Conservation (phyloP, 2,329 filamentous ascomycete species). For the Fusarium xylarioides region DNA sequence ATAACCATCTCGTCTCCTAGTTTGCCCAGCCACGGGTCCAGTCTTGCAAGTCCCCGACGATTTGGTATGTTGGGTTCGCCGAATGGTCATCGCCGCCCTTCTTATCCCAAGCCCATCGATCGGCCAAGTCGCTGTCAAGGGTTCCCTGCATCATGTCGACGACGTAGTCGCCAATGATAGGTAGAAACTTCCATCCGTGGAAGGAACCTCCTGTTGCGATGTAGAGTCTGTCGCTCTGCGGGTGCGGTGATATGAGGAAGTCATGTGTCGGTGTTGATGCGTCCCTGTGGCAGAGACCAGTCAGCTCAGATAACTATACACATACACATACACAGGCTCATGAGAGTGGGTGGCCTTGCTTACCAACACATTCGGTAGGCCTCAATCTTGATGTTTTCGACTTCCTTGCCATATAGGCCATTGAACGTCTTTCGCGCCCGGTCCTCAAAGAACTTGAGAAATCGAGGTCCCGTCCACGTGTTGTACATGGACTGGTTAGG, state of each 20-base stretch:
- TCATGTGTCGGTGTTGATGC: conserved; percentile 69
- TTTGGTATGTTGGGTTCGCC: conserved; percentile 54
- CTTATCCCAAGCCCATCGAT: conserved; percentile 59
- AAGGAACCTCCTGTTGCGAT: conserved; percentile 71
- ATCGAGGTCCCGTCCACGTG: conserved; percentile 51
- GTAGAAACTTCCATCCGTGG: conserved; percentile 72
- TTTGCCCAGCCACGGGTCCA: conserved; percentile 47
- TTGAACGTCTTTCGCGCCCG: conserved; percentile 51
- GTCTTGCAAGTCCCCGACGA: conserved; percentile 53
- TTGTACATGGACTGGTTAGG: conserved; percentile 55
- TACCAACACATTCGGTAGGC: conserved; percentile 59
- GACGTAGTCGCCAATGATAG: conserved; percentile 68
- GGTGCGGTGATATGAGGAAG: conserved; percentile 65
- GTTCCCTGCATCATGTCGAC: conserved; percentile 57
- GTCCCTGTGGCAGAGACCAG: conserved; percentile 57
- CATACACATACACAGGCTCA: not conserved
- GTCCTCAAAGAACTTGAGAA: conserved; percentile 56
- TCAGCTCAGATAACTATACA: conserved; percentile 8
- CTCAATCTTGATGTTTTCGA: conserved; percentile 51
- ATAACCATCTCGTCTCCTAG: conserved; percentile 1
- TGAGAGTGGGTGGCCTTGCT: conserved; percentile 19
- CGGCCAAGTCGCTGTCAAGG: conserved; percentile 50
- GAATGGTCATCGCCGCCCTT: conserved; percentile 52
- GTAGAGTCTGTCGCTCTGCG: conserved; percentile 61
- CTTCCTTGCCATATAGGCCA: conserved; percentile 54